Conservation (phyloP, 192 early-diverging fungal genomes). For the Mortierella hygrophila region DNA sequence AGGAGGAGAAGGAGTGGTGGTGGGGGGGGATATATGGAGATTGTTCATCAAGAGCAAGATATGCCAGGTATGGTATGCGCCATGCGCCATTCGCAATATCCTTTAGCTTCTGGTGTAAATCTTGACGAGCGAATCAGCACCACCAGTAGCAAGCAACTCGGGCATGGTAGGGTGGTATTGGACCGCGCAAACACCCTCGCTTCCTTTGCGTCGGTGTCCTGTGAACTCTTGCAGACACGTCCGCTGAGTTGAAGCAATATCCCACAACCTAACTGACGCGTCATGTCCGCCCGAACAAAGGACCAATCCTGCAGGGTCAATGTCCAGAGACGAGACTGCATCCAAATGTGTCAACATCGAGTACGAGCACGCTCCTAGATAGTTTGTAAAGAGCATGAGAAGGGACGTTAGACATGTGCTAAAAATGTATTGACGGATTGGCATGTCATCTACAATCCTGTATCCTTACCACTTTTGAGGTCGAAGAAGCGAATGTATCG, state of each 20-base stretch:
- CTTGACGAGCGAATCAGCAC: slow-evolving; percentile 72
- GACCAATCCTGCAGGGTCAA: slow-evolving; percentile 71
- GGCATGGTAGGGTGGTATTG: slow-evolving; percentile 69
- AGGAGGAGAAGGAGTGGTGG: neutral
- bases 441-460: neutral
- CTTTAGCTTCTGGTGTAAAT: slow-evolving; percentile 47
- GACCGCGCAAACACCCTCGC: slow-evolving; percentile 80
- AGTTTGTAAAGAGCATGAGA: neutral
- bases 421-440: neutral
- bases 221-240: slow-evolving; percentile 80
- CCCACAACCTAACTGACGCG: slow-evolving; percentile 83
- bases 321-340: slow-evolving; percentile 72
- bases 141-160: slow-evolving; percentile 67
- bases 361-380: slow-evolving; percentile 68
- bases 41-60: neutral
- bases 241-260: slow-evolving; percentile 67
- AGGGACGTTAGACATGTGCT: neutral
- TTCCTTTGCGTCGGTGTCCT: slow-evolving; percentile 77
- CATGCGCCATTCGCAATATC: neutral
- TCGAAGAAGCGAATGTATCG: slow-evolving; percentile 82
- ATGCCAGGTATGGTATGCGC: neutral
- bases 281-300: slow-evolving; percentile 77
- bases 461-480: slow-evolving; percentile 70
- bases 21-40: neutral
- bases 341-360: slow-evolving; percentile 78